phyloP scores from a whole-genome alignment of 2,329 filamentous ascomycete species.

The Monilinia polystroma region DNA sequence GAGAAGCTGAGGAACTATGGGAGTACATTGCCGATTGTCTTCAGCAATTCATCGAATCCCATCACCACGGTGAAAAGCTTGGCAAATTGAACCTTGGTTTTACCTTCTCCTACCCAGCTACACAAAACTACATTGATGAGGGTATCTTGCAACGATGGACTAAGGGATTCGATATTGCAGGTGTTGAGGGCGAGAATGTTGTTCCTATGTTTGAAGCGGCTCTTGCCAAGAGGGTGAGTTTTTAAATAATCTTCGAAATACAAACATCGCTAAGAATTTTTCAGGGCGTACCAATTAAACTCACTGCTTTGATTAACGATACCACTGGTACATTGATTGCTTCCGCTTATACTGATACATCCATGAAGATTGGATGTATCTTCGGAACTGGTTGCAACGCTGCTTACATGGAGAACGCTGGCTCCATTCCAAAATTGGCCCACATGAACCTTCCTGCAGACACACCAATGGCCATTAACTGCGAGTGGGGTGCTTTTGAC shows the following conservation, averaged over 20 bases:
- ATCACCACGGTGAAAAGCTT: slow-evolving; percentile 68
- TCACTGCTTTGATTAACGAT: slow-evolving; percentile 93
- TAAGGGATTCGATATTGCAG: slow-evolving; percentile 92
- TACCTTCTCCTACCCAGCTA: slow-evolving; percentile 94
- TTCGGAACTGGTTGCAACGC: slow-evolving; percentile 98
- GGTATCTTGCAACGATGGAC: slow-evolving; percentile 94
- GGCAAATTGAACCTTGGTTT: slow-evolving; percentile 79
- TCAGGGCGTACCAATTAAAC: slow-evolving; percentile 84
- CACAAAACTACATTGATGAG: slow-evolving; percentile 90
- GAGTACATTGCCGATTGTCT: slow-evolving; percentile 93
- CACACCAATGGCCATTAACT: slow-evolving; percentile 91
- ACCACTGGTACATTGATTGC: slow-evolving; percentile 96
- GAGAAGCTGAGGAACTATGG: slow-evolving; percentile 82
- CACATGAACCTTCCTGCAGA: slow-evolving; percentile 85
- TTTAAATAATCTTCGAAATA: background rate
- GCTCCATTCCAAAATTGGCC: slow-evolving; percentile 88
- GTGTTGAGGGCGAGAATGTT: slow-evolving; percentile 87
- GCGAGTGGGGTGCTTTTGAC: slow-evolving; percentile 96
- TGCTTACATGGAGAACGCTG: slow-evolving; percentile 93
- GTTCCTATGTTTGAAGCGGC: slow-evolving; percentile 84
- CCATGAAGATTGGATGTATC: slow-evolving; percentile 95
- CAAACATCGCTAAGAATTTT: slow-evolving; percentile 26
- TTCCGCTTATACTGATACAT: slow-evolving; percentile 90
- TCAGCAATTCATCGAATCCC: slow-evolving; percentile 83
- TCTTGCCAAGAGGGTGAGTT: slow-evolving; percentile 62